phyloP scores from a whole-genome alignment of 106 monocot genomes.

The Ottelia alismoides region DNA sequence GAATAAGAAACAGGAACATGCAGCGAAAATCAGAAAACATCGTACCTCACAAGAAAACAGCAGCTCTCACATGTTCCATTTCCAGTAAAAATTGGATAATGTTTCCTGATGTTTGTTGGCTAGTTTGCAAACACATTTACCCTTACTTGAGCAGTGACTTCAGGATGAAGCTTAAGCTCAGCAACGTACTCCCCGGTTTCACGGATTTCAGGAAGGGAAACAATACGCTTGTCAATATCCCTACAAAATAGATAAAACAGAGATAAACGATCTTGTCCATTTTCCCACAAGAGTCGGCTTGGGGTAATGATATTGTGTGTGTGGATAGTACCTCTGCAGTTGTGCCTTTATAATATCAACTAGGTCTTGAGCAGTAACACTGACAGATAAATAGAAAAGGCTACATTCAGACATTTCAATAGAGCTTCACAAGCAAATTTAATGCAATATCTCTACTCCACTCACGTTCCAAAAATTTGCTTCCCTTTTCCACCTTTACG shows the following conservation, averaged over 20 bases:
- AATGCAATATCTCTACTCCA: not conserved
- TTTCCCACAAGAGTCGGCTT: not conserved
- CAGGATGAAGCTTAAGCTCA: slow-evolving; percentile 82
- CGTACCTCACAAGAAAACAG: no score
- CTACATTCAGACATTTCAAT: no score
- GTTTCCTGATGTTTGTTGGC: no score
- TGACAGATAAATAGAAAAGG: slow-evolving; percentile 15
- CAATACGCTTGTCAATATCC: slow-evolving; percentile 63
- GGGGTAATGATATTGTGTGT: no score
- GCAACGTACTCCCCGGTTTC: slow-evolving; percentile 72
- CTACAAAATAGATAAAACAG: slow-evolving; percentile 15
- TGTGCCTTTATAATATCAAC: slow-evolving; percentile 84
- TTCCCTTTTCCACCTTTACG: slow-evolving; percentile 73
- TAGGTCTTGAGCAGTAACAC: slow-evolving; percentile 77
- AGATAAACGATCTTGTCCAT: not conserved
- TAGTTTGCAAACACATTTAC: slow-evolving; percentile 60
- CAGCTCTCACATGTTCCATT: no score
- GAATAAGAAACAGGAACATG: no score
- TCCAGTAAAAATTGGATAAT: no score
- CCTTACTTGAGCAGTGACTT: slow-evolving; percentile 62
- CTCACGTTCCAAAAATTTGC: slow-evolving; percentile 73
- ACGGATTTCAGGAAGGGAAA: no score
- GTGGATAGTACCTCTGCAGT: slow-evolving; percentile 52
- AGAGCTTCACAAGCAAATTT: no score
- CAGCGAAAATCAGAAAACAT: no score